Evolutionary conservation across 768 basidiomycete species (phyloP).

Genomic region (Calocera viscosa): DNA sequence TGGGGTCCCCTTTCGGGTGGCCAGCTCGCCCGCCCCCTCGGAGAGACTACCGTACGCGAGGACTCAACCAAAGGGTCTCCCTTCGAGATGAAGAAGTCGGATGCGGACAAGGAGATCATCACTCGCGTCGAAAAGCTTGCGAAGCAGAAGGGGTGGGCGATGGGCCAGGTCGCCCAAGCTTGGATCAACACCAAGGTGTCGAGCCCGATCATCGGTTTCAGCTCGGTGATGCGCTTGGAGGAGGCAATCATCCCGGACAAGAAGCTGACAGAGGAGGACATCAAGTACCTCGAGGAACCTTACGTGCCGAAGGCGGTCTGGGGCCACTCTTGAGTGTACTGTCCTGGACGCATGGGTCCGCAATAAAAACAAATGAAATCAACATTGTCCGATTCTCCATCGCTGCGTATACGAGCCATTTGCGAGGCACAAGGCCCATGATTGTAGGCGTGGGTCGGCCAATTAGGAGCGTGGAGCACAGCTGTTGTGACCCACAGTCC

Average conservation of each 20-base stretch:
- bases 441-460: too few species aligned
- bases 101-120: constrained; percentile 30
- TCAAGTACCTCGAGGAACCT: too few species aligned
- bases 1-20: constrained; percentile 42
- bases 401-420: too few species aligned
- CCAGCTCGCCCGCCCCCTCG: constrained; percentile 33
- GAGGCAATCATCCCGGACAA: constrained; percentile 37
- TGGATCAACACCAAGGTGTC: constrained; percentile 6
- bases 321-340: too few species aligned
- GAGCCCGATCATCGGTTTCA: neutral
- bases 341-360: too few species aligned
- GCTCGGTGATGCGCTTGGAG: neutral
- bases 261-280: constrained; percentile 37
- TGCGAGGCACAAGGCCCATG: too few species aligned
- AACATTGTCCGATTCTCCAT: too few species aligned
- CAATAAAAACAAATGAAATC: too few species aligned
- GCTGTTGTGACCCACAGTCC: too few species aligned
- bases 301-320: too few species aligned
- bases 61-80: constrained; percentile 21
- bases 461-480: too few species aligned
- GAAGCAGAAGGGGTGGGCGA: constrained; percentile 38
- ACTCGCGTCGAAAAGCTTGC: constrained; percentile 44
- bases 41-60: constrained; percentile 31
- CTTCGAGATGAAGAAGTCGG: constrained; percentile 13
- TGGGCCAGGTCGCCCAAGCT: constrained; percentile 35